phyloP scores from a whole-genome alignment of 2,329 filamentous ascomycete genomes.

The Monilinia vaccinii-corymbosi region DNA sequence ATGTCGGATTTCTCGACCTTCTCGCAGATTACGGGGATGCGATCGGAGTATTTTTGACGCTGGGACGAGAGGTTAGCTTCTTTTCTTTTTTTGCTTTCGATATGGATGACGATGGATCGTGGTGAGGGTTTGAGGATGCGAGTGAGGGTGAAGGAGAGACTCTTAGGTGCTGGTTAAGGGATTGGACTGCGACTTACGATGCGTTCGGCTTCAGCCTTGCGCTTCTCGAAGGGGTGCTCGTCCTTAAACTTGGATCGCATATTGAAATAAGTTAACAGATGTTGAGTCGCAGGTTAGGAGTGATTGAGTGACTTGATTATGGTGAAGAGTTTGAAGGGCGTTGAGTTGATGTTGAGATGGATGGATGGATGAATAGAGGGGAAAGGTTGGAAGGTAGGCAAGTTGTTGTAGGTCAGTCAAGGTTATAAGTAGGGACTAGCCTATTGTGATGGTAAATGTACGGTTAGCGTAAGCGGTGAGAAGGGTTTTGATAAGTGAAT shows the following conservation, averaged over 20 bases:
- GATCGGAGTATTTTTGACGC: conserved; percentile 96
- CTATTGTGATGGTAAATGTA: background rate
- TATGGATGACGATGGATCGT: background rate
- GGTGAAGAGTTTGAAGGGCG: background rate
- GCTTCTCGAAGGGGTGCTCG: conserved; percentile 99
- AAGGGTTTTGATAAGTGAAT: no score
- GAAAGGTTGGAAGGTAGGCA: background rate
- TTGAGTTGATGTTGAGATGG: conserved; percentile 1
- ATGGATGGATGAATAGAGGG: background rate
- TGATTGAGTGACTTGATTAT: background rate
- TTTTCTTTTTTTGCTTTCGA: background rate
- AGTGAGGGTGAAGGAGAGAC: background rate
- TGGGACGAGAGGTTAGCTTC: conserved; percentile 10
- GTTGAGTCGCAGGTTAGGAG: background rate
- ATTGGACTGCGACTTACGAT: conserved; percentile 23
- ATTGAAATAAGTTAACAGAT: conserved; percentile 37
- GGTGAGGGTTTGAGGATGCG: conserved; percentile 8
- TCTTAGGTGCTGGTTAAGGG: conserved; percentile 6
- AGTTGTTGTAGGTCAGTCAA: background rate
- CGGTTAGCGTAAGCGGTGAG: conserved; percentile 9
- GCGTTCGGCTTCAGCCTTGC: conserved; percentile 98
- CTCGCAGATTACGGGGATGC: conserved; percentile 98
- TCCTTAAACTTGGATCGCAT: conserved; percentile 99
- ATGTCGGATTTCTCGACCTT: conserved; percentile 99
- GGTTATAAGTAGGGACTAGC: background rate